Evolutionary conservation across 2,329 filamentous ascomycete genomes (phyloP).

Genomic region (Xylariaceae sp.): DNA sequence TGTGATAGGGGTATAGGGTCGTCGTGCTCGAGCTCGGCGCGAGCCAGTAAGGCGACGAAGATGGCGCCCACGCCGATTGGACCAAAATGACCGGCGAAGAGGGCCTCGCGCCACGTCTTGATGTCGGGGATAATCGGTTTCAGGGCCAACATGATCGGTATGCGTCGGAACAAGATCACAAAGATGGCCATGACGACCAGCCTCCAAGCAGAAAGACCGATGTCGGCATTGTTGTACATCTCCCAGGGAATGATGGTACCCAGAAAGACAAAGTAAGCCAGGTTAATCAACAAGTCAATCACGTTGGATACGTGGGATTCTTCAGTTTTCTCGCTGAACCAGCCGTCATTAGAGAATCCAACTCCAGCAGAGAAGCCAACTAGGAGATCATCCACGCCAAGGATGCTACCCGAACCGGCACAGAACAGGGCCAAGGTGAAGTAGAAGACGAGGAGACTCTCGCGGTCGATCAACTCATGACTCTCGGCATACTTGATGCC

Average conservation of each 20-base stretch:
- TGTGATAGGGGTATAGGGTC: slow-evolving; percentile 64
- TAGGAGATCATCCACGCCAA: slow-evolving; percentile 88
- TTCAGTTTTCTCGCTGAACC: slow-evolving; percentile 97
- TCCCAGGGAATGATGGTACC: slow-evolving; percentile 96
- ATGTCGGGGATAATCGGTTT: slow-evolving; percentile 94
- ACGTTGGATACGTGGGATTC: slow-evolving; percentile 99
- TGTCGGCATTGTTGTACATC: slow-evolving; percentile 67
- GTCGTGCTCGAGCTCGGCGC: slow-evolving; percentile 79
- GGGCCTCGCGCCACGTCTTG: slow-evolving; percentile 94
- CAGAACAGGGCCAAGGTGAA: slow-evolving; percentile 95
- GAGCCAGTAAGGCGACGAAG: slow-evolving; percentile 85
- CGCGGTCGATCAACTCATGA: slow-evolving; percentile 80
- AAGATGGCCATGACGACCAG: slow-evolving; percentile 90
- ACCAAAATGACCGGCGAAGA: slow-evolving; percentile 96
- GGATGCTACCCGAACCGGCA: slow-evolving; percentile 82
- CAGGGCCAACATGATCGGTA: slow-evolving; percentile 85
- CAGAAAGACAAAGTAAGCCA: slow-evolving; percentile 97
- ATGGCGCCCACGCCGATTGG: slow-evolving; percentile 96
- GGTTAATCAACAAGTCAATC: slow-evolving; percentile 91
- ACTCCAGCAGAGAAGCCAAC: slow-evolving; percentile 93
- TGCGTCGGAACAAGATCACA: slow-evolving; percentile 90
- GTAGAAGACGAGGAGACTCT: slow-evolving; percentile 98
- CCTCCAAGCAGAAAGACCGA: slow-evolving; percentile 80
- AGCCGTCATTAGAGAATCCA: slow-evolving; percentile 98
- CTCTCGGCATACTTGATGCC: slow-evolving; percentile 83